A percentile compares a stretch with the other conserved stretches of the same genome.
phyloP scores from a whole-genome alignment of 305 asterid genomes.

The Fraxinus platypoda region DNA sequence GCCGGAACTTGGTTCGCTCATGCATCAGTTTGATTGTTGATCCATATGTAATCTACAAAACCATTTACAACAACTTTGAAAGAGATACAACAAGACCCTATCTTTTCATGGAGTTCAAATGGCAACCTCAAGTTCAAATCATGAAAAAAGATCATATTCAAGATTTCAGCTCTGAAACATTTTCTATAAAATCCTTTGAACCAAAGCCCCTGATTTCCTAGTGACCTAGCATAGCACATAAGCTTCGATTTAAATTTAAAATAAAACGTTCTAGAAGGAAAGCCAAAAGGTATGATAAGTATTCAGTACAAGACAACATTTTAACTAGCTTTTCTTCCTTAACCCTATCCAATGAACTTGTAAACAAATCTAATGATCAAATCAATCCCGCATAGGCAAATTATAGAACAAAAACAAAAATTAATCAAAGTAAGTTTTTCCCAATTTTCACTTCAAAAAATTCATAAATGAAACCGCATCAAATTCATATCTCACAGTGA shows the following conservation, averaged over 20 bases:
- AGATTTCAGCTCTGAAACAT: neutral
- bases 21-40: slow-evolving; percentile 93
- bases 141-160: neutral
- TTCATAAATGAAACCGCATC: neutral
- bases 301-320: neutral
- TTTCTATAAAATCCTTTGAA: neutral
- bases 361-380: neutral
- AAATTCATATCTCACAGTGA: neutral
- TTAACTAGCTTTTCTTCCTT: neutral
- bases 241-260: neutral
- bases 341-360: neutral
- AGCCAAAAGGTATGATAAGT: neutral
- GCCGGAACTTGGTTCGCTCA: slow-evolving; percentile 76
- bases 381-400: neutral
- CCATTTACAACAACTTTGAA: neutral
- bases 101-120: neutral
- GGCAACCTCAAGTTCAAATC: neutral
- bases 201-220: neutral
- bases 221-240: neutral
- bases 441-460: neutral
- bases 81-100: neutral
- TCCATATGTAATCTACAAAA: slow-evolving; percentile 53
- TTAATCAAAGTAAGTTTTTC: neutral
- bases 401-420: neutral
- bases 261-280: neutral